These are phyloP conservation scores for Arachnomyces sp. DNA, from an alignment of 2,329 filamentous ascomycete genomes.

Conservation along the genomic window DNA sequence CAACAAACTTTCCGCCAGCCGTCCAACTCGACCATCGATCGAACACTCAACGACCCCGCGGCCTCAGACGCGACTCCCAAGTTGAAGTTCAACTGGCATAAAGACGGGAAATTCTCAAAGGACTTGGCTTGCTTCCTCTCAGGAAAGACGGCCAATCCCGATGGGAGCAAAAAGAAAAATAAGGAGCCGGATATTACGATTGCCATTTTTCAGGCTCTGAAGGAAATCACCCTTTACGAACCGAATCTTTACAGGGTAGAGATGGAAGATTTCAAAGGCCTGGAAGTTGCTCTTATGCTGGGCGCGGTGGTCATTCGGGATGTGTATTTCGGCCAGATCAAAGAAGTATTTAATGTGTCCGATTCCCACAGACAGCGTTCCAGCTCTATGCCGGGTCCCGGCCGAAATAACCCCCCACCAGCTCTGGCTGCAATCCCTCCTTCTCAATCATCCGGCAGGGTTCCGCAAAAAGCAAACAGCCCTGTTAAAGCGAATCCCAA, in stretches of 20 bases:
- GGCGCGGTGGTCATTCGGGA: slow-evolving; percentile 55
- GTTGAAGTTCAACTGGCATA: slow-evolving; percentile 80
- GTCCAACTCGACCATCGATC: slow-evolving; percentile 70
- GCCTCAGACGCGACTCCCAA: slow-evolving; percentile 56
- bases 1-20: slow-evolving; percentile 76
- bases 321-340: slow-evolving; percentile 55
- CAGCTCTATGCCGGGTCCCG: slow-evolving; percentile 18
- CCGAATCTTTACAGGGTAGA: slow-evolving; percentile 86
- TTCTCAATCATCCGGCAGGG: neutral
- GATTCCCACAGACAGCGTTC: slow-evolving; percentile 29
- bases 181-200: slow-evolving; percentile 94
- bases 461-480: neutral
- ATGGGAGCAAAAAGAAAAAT: slow-evolving; percentile 62
- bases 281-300: slow-evolving; percentile 71
- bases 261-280: slow-evolving; percentile 85
- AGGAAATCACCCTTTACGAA: slow-evolving; percentile 83
- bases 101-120: slow-evolving; percentile 75
- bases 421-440: slow-evolving; percentile 6
- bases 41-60: slow-evolving; percentile 56
- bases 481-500: slow-evolving; percentile 8
- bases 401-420: slow-evolving; percentile 19
- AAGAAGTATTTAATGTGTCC: slow-evolving; percentile 71
- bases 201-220: slow-evolving; percentile 71
- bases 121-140: slow-evolving; percentile 84
- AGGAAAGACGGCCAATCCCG: slow-evolving; percentile 59